Base-by-base conservation (phyloP, 768 basidiomycete species). In the Boletellus ananas region DNA sequence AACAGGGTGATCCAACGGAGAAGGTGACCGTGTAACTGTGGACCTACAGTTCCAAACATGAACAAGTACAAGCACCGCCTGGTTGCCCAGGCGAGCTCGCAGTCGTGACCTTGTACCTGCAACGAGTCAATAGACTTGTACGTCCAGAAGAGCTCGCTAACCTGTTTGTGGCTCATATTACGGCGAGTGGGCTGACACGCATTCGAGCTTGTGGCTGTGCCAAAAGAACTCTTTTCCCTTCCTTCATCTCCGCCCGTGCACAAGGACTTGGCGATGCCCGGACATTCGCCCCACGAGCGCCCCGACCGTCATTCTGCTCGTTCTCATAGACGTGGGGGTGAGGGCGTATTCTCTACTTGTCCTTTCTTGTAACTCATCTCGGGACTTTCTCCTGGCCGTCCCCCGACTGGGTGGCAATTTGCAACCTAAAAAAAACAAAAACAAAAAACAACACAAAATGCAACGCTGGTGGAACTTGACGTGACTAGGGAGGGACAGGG, bases 331-430 rank as follows among this genome's bases (percentile, higher is more conserved):
- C 61, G 53, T 43, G 57, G 38, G 57, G 65, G 66, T 66, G 57
- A 63, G 66, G 51, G 57, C 6, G 8, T 9, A 54, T 33, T 53
- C 1, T 46, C 8, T 16, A 1, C 31, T 2, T 20, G 16, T n/a
- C 4, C 13, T 25, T 53, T 50, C 52, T 25, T 46, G 45, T 54
- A 54, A 52, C 65, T 66, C 59, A 66, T 49, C 41, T 55, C 46
- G 45, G 49, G 33, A 49, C 36, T 39, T 42, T 45, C 51, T 68
- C 59, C 50, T 66, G 65, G 58, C 57, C 56, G 62, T 58, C 56
- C 58, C 55, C 53, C 51, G 20, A 57, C 27, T 47, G 65, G 65
- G 61, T 55, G 56, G 31, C 57, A 3, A 33, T 25, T 17, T 21
- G 12, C 36, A 43, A 41, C 18, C 35, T 40, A 18, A 37, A 37